These are phyloP conservation scores for Phytophthora fragariaefolia DNA, from an alignment of 352 stramenopile genomes.

Conservation along the genomic window DNA sequence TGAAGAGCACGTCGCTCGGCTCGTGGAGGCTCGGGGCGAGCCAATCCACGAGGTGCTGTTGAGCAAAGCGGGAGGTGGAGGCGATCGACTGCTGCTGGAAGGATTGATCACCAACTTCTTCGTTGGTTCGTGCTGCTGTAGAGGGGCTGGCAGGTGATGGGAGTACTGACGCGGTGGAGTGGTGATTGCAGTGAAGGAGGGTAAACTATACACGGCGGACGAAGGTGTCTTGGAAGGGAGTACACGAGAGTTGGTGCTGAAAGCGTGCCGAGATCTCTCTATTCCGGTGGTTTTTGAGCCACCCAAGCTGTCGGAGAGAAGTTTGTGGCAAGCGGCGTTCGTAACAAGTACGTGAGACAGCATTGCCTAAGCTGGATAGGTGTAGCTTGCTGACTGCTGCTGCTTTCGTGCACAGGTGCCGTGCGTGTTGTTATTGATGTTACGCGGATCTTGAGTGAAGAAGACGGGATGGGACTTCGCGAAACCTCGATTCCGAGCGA, in stretches of 20 bases:
- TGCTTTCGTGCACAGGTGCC: constrained; percentile 21
- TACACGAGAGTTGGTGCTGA: constrained; percentile 67
- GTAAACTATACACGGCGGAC: constrained; percentile 54
- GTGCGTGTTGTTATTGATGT: constrained; percentile 41
- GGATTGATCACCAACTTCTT: constrained; percentile 86
- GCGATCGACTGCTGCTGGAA: constrained; percentile 62
- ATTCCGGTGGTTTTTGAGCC: constrained; percentile 66
- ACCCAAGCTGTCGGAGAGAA: constrained; percentile 59
- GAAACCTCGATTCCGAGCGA: constrained; percentile 31
- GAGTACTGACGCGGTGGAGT: constrained; percentile 8
- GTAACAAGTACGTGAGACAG: constrained; percentile 62
- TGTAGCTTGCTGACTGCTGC: constrained; percentile 3
- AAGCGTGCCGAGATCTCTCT: constrained; percentile 56
- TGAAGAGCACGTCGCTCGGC: constrained; percentile 40
- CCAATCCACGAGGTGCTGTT: constrained; percentile 71
- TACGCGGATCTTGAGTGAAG: constrained; percentile 28
- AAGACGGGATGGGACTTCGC: constrained; percentile 5
- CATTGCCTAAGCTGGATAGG: not conserved
- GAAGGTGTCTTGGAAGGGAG: constrained; percentile 61
- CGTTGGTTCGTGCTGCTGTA: constrained; percentile 46
- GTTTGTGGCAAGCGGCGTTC: constrained; percentile 69
- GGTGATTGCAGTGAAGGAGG: constrained; percentile 45
- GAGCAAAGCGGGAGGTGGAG: constrained; percentile 23
- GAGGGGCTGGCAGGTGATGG: not conserved
- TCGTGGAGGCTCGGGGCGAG: constrained; percentile 26